A percentile compares a stretch with the other conserved stretches of the same genome.
Evolutionary conservation across 345 rosid species (phyloP).

Genomic region (Firmiana major): DNA sequence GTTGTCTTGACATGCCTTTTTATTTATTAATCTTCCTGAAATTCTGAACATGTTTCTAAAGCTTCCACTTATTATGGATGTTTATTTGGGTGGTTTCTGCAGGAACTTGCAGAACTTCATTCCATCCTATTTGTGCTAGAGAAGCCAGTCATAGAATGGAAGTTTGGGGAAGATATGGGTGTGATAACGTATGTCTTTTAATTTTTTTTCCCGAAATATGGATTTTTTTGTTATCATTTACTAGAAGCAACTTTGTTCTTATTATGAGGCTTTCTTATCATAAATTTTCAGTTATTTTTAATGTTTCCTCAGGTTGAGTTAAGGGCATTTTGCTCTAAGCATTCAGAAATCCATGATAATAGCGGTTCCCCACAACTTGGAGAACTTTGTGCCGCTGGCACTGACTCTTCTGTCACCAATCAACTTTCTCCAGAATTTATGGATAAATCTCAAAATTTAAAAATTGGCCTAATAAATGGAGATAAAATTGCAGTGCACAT

Average conservation of each 20-base stretch:
- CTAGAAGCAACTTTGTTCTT: neutral
- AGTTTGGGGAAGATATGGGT: conserved; percentile 89
- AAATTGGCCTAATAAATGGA: conserved; percentile 40
- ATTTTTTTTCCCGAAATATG: neutral
- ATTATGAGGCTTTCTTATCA: conserved; percentile 10
- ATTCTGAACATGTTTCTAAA: neutral
- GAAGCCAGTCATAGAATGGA: conserved; percentile 86
- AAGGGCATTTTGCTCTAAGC: conserved; percentile 94
- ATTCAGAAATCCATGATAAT: conserved; percentile 49
- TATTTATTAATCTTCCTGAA: neutral
- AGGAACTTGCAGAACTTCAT: conserved; percentile 88
- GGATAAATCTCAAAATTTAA: conserved; percentile 34
- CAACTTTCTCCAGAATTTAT: conserved; percentile 18
- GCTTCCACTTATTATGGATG: neutral
- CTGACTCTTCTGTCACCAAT: conserved; percentile 28
- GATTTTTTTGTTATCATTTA: neutral
- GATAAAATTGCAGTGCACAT: conserved; percentile 36
- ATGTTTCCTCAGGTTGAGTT: conserved; percentile 67
- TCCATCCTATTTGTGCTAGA: conserved; percentile 96
- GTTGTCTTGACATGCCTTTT: neutral
- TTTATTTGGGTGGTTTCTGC: conserved; percentile 18
- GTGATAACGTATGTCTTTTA: conserved; percentile 60
- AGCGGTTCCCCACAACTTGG: conserved; percentile 28
- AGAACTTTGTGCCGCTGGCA: conserved; percentile 30
- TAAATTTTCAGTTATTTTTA: conserved; percentile 9